Base-by-base conservation (phyloP, 2,329 filamentous ascomycete genomes). In the Aspergillus carbonarius region DNA sequence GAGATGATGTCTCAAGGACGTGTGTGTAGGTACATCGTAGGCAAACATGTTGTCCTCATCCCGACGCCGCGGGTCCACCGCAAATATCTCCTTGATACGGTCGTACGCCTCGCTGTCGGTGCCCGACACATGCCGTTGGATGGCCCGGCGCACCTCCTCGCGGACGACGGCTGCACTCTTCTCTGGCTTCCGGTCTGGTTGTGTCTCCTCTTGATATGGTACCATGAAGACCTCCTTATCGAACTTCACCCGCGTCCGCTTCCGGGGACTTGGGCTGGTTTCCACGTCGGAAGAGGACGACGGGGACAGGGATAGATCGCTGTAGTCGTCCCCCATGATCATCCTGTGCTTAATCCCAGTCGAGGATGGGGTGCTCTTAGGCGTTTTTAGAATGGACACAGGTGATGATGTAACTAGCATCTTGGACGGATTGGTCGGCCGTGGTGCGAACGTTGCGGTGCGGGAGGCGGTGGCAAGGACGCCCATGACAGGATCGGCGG, bases 81-180 rank as follows among this genome's bases (percentile, higher is more conserved):
- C 72, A 67, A 86, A 83, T 40, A 85, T 72, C 60, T 79, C 76
- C 65, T 82, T 82, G 60, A 88, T 72, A 61, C 79, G 78, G 63
- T 85, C 81, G 67, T 88, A 88, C 57, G 75, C 79, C 50, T 80
- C 77, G 66, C 82, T 83, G 63, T 87, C 83, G 58, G 80, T 79
- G 20, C 74, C 71, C 5, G 79, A 76, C 54, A 77, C 67, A 68
- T 83, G 82, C 67, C 79, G 78, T 66, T 84, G 80, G 46, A 86
- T 78, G 57, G 82, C 85, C 60, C 83, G 77, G 62, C 82, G 80
- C 20, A 88, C 84, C 69, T 88, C 85, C 69, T 88, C 85, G 54
- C 82, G 82, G 54, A 88, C 79, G 49, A 88, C 76, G 48, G 83
- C 81, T 57, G 79, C 72, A 58, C 80, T 82, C 74, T 85, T 86